A percentile compares a stretch with the other conserved stretches of the same genome.
These are phyloP conservation scores for Eucalyptus fibrosa DNA, from an alignment of 345 rosid species.

Conservation along the genomic window DNA sequence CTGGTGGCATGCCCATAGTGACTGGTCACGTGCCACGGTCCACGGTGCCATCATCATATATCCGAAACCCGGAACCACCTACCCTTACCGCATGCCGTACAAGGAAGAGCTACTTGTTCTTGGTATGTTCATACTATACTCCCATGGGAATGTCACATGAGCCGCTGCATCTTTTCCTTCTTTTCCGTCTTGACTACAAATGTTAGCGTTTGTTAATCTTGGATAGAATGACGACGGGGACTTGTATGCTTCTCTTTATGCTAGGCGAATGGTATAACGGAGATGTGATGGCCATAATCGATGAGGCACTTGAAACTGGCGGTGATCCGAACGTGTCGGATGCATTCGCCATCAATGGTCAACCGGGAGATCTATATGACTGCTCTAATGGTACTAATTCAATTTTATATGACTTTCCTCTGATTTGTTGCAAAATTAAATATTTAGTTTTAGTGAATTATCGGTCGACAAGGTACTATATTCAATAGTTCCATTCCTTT, in stretches of 20 bases:
- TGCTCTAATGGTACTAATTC: slow-evolving; percentile 14
- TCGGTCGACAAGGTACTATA: neutral
- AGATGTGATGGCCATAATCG: slow-evolving; percentile 8
- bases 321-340: neutral
- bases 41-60: slow-evolving; percentile 17
- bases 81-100: neutral
- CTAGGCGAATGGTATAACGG: slow-evolving; percentile 20
- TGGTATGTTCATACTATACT: neutral
- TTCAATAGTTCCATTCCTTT: neutral
- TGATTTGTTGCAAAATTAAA: neutral
- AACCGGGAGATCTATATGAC: slow-evolving; percentile 15
- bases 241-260: neutral
- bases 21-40: slow-evolving; percentile 27
- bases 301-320: neutral
- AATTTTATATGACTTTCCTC: neutral
- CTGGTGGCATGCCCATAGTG: slow-evolving; percentile 48
- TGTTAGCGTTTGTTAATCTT: neutral
- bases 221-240: neutral
- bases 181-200: neutral
- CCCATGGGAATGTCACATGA: neutral
- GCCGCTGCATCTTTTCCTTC: neutral
- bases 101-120: slow-evolving; percentile 1
- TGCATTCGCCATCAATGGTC: slow-evolving; percentile 25
- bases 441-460: too few species aligned
- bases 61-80: neutral